These are phyloP conservation scores for Globisporangium heterothallicum DNA, from an alignment of 352 stramenopile genomes.

Conservation along the genomic window DNA sequence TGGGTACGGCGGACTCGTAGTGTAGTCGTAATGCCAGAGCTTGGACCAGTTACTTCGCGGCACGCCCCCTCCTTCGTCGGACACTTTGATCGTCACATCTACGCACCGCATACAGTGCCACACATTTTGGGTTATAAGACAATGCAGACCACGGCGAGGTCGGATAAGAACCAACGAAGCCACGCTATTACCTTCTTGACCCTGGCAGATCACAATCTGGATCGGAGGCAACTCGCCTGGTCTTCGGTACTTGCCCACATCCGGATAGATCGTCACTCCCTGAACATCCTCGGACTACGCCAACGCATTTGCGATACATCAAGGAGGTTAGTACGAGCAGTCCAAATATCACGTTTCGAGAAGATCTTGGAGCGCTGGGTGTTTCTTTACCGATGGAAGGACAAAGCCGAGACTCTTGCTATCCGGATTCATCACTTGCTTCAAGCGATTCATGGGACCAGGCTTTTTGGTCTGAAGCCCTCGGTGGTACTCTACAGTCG, in stretches of 20 bases:
- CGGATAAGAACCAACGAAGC: too few relatives aligned
- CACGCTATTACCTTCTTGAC: constrained; percentile 80
- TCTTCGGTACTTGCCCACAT: constrained; percentile 61
- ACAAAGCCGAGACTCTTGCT: constrained; percentile 68
- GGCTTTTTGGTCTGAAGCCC: constrained; percentile 37
- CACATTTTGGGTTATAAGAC: too few relatives aligned
- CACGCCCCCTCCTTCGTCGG: constrained; percentile 97
- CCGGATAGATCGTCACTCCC: constrained; percentile 74
- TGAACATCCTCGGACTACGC: constrained; percentile 34
- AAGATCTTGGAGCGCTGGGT: too few relatives aligned
- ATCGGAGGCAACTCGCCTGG: constrained; percentile 84
- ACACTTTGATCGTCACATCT: constrained; percentile 97
- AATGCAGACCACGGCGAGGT: too few relatives aligned
- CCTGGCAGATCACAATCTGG: constrained; percentile 97
- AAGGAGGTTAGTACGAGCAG: constrained; percentile 1
- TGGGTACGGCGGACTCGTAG: constrained; percentile 84
- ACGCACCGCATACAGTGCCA: too few relatives aligned
- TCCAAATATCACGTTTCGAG: neutral
- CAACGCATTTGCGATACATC: neutral
- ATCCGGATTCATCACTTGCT: constrained; percentile 65
- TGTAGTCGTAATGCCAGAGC: constrained; percentile 99
- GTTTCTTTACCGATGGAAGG: constrained; percentile 42
- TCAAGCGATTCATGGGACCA: constrained; percentile 41
- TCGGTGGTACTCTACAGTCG: constrained; percentile 93
- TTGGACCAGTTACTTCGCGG: constrained; percentile 93